Conservation (phyloP, 148 eudicot species). For the Bassia scoparia region DNA sequence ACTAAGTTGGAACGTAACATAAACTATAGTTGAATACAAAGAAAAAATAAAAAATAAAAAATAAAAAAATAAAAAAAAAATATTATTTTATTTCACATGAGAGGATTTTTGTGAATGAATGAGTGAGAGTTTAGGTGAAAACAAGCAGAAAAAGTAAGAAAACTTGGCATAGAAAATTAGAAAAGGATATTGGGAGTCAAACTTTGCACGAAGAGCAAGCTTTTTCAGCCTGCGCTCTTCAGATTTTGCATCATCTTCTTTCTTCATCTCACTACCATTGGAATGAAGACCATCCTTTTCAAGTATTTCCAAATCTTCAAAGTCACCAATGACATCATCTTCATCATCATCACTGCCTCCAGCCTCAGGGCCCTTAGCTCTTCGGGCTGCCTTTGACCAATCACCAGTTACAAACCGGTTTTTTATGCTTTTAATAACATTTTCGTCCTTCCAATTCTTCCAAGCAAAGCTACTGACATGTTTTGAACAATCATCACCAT, state of each 20-base stretch:
- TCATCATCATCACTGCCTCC: constrained; percentile 38
- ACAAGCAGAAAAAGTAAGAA: background rate
- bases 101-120: background rate
- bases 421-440: constrained; percentile 50
- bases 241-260: constrained; percentile 33
- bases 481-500: constrained; percentile 75
- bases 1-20: background rate
- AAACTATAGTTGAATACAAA: background rate
- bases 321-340: constrained; percentile 61
- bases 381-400: constrained; percentile 73
- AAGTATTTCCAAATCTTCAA: constrained; percentile 89
- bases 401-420: constrained; percentile 91
- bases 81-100: background rate
- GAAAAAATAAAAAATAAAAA: too few relatives aligned
- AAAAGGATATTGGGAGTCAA: constrained; percentile 91
- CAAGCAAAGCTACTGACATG: constrained; percentile 26
- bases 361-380: constrained; percentile 46
- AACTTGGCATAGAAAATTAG: background rate
- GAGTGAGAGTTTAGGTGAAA: background rate
- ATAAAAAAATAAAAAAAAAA: background rate
- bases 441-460: constrained; percentile 57
- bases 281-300: constrained; percentile 40
- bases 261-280: constrained; percentile 15
- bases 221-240: constrained; percentile 72
- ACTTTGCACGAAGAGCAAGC: constrained; percentile 89